A percentile compares a stretch with the other conserved stretches of the same genome.
phyloP scores from a whole-genome alignment of 352 stramenopile species.

The Globisporangium carolinianum region DNA sequence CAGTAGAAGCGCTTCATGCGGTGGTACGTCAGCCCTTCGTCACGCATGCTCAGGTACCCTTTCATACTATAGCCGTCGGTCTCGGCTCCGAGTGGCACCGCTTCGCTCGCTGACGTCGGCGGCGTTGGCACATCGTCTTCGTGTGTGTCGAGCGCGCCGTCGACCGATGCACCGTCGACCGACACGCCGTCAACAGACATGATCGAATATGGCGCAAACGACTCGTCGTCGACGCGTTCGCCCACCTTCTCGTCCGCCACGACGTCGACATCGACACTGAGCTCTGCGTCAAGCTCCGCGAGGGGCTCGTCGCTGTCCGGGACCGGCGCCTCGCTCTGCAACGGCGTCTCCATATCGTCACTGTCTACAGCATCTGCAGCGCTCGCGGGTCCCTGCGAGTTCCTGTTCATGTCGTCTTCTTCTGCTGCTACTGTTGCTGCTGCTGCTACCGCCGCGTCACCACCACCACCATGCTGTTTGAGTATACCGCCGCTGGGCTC shows the following conservation, averaged over 20 bases:
- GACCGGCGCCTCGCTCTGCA: no score
- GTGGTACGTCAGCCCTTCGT: conserved; percentile 79
- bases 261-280: not conserved
- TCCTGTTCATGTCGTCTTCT: not conserved
- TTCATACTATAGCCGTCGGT: conserved; percentile 65
- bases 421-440: no score
- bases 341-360: no score
- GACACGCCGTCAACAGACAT: not conserved
- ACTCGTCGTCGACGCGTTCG: not conserved
- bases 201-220: no score
- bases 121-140: not conserved
- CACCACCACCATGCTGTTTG: not conserved
- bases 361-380: no score
- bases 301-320: no score
- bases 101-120: conserved; percentile 2
- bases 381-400: no score
- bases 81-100: conserved; percentile 29
- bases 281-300: no score
- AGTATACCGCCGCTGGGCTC: conserved; percentile 1
- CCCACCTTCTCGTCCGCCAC: not conserved
- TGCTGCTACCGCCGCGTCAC: no score
- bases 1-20: conserved; percentile 85
- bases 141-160: not conserved
- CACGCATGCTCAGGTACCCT: conserved; percentile 72
- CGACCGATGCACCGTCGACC: not conserved